phyloP scores from a whole-genome alignment of 495 filamentous ascomycete species.

The Aspergillus conjunctus region DNA sequence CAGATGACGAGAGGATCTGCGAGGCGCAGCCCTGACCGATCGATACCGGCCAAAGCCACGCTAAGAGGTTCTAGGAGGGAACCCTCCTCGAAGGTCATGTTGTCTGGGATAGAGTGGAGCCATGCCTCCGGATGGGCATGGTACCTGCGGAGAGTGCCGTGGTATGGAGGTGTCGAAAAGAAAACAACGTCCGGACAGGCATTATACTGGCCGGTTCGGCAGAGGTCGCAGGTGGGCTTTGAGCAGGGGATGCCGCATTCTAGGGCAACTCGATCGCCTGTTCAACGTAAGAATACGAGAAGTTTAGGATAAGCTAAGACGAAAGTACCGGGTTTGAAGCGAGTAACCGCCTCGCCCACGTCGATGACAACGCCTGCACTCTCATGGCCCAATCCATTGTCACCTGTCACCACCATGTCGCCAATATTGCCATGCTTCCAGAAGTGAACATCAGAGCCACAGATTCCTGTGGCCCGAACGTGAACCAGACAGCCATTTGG shows the following conservation, averaged over 20 bases:
- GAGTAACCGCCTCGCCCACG: slow-evolving; percentile 46
- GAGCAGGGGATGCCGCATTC: slow-evolving; percentile 70
- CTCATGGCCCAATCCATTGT: slow-evolving; percentile 69
- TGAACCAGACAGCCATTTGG: slow-evolving; percentile 45
- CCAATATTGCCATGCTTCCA: slow-evolving; percentile 74
- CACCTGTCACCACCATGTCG: slow-evolving; percentile 61
- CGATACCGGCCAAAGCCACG: slow-evolving; percentile 67
- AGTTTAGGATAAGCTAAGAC: neutral
- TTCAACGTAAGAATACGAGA: slow-evolving; percentile 18
- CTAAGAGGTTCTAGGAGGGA: slow-evolving; percentile 70
- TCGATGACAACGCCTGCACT: slow-evolving; percentile 64
- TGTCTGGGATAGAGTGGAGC: slow-evolving; percentile 55
- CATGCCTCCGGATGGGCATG: slow-evolving; percentile 60
- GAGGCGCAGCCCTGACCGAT: slow-evolving; percentile 50
- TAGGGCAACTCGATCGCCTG: slow-evolving; percentile 68
- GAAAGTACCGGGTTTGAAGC: slow-evolving; percentile 27
- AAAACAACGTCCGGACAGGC: slow-evolving; percentile 70
- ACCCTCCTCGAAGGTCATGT: slow-evolving; percentile 61
- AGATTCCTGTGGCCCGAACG: slow-evolving; percentile 45
- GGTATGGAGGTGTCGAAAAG: slow-evolving; percentile 54
- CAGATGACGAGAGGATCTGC: slow-evolving; percentile 60
- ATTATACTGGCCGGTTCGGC: slow-evolving; percentile 65
- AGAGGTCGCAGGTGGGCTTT: slow-evolving; percentile 53
- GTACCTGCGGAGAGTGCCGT: slow-evolving; percentile 54
- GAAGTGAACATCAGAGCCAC: slow-evolving; percentile 67